These are phyloP conservation scores for Hygrophoropsis aurantiaca DNA, from an alignment of 768 basidiomycete genomes.

Conservation along the genomic window DNA sequence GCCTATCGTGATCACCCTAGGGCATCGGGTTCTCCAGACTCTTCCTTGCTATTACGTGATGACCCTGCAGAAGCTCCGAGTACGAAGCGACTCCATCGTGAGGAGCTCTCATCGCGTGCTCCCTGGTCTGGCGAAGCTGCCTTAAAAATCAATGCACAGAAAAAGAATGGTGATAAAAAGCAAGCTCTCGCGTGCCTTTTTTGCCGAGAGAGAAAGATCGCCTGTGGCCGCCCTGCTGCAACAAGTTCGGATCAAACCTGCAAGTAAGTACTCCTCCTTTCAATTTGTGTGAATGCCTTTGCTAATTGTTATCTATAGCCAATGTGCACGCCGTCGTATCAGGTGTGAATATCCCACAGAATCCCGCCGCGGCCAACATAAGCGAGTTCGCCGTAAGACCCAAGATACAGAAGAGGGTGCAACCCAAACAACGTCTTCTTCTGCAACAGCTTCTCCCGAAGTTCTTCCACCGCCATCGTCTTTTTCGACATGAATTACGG, in stretches of 20 bases:
- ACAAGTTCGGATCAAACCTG: conserved; percentile 38
- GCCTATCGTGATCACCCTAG: too few relatives aligned
- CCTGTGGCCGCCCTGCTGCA: conserved; percentile 43
- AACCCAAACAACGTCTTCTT: too few relatives aligned
- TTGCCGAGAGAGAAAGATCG: conserved; percentile 51
- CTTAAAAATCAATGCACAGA: conserved; percentile 23
- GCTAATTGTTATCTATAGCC: conserved; percentile 30
- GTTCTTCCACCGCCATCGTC: too few relatives aligned
- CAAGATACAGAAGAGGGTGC: conserved; percentile 17
- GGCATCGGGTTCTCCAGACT: too few relatives aligned
- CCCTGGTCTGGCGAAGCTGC: conserved; percentile 34
- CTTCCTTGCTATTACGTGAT: conserved; percentile 19
- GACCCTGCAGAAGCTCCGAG: conserved; percentile 22
- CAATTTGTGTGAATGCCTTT: conserved; percentile 2
- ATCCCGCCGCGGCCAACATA: conserved; percentile 48
- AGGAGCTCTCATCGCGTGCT: conserved; percentile 22
- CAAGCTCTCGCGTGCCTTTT: conserved; percentile 48
- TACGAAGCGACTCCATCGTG: conserved; percentile 28
- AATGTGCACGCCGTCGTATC: conserved; percentile 47
- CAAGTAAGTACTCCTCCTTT: conserved; percentile 38
- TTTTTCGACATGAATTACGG: too few relatives aligned
- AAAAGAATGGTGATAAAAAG: conserved; percentile 40
- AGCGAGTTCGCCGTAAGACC: conserved; percentile 33
- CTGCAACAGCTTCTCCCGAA: too few relatives aligned
- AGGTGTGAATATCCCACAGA: conserved; percentile 50